phyloP scores from a whole-genome alignment of 169 alveolate genomes.

The Babesia divergens region DNA sequence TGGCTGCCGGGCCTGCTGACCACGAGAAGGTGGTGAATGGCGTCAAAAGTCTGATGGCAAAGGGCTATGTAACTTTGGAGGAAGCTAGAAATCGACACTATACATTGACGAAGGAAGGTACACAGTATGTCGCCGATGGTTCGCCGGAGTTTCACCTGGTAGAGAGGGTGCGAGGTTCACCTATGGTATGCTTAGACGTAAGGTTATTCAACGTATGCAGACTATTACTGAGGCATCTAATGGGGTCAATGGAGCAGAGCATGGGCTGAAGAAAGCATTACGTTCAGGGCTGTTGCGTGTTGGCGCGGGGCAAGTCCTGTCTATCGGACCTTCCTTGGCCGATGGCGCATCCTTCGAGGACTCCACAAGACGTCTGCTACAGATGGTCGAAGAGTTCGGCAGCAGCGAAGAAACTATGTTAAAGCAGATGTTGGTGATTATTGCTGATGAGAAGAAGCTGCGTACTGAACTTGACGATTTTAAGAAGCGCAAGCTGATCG shows the following conservation, averaged over 20 bases:
- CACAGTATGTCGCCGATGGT: constrained; percentile 63
- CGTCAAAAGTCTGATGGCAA: constrained; percentile 75
- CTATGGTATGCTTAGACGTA: constrained; percentile 10
- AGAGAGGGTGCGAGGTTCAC: constrained; percentile 39
- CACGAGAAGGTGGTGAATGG: constrained; percentile 75
- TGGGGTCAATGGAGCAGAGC: constrained; percentile 14
- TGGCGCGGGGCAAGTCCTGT: constrained; percentile 25
- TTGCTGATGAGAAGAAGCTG: constrained; percentile 37
- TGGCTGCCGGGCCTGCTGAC: constrained; percentile 56
- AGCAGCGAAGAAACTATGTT: constrained; percentile 13
- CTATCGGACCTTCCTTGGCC: constrained; percentile 8
- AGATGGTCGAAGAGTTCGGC: constrained; percentile 10
- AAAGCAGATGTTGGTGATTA: background rate
- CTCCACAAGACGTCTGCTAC: constrained; percentile 22
- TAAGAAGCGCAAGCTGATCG: constrained; percentile 66
- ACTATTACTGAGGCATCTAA: constrained; percentile 12
- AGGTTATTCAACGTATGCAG: background rate
- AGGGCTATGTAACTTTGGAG: constrained; percentile 68
- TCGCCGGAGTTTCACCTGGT: constrained; percentile 76
- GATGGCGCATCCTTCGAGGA: constrained; percentile 13
- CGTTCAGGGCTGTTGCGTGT: constrained; percentile 18
- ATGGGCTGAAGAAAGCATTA: constrained; percentile 36
- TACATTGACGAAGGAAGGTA: constrained; percentile 73
- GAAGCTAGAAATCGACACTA: constrained; percentile 54
- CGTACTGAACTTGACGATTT: constrained; percentile 49